These are phyloP conservation scores for Trichoderma sp. DNA, from an alignment of 2,329 filamentous ascomycete genomes.

Conservation along the genomic window DNA sequence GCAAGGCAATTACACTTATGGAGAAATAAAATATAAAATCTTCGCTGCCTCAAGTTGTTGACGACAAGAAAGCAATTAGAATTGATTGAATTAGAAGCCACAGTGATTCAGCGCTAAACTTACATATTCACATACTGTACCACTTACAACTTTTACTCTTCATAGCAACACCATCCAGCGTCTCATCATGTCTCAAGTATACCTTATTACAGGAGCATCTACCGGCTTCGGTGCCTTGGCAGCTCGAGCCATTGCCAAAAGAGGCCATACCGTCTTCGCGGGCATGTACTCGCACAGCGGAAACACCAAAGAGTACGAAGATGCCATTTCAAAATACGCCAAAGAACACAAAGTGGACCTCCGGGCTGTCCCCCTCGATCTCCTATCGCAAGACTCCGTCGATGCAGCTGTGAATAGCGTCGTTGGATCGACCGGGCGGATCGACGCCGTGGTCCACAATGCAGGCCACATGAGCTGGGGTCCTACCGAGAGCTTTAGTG, in stretches of 20 bases:
- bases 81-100: not conserved
- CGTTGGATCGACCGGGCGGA: not conserved
- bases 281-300: slow-evolving; percentile 8
- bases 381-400: slow-evolving; percentile 3
- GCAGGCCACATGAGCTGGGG: slow-evolving; percentile 12
- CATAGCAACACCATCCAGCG: not conserved
- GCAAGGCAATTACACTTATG: not conserved
- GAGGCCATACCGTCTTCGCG: slow-evolving; percentile 12
- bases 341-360: slow-evolving; percentile 6
- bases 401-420: not conserved
- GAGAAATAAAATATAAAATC: not conserved
- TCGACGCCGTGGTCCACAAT: slow-evolving; percentile 14
- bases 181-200: not conserved
- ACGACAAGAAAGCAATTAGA: no score
- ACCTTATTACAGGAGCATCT: slow-evolving; percentile 7
- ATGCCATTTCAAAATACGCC: not conserved
- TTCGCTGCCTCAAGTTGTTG: not conserved
- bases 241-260: slow-evolving; percentile 6
- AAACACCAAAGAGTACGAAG: slow-evolving; percentile 8
- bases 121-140: not conserved
- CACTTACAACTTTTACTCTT: not conserved
- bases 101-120: not conserved
- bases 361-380: not conserved
- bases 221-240: slow-evolving; percentile 12
- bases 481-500: slow-evolving; percentile 5